Conservation (phyloP, 2,329 filamentous ascomycete genomes). For the Fusarium sp. region DNA sequence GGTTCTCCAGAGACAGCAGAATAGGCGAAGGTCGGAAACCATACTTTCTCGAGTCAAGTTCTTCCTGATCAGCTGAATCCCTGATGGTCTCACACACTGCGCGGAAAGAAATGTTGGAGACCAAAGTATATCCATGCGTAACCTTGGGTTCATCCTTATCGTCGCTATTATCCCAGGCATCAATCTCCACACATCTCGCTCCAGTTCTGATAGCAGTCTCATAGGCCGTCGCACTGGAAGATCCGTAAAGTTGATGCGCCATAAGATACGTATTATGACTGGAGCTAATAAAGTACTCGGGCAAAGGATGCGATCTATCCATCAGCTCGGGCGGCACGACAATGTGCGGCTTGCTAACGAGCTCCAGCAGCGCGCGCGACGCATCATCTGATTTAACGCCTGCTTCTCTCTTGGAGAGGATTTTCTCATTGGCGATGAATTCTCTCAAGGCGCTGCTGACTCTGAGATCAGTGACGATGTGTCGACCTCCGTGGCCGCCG, state of each 20-base stretch:
- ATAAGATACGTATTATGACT: conserved; percentile 79
- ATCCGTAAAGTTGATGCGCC: conserved; percentile 75
- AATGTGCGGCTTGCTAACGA: conserved; percentile 69
- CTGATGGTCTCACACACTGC: conserved; percentile 73
- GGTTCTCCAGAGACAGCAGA: conserved; percentile 74
- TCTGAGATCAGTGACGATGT: conserved; percentile 63
- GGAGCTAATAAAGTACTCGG: conserved; percentile 78
- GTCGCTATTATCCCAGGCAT: conserved; percentile 75
- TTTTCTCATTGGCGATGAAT: conserved; percentile 64
- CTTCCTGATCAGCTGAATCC: conserved; percentile 69
- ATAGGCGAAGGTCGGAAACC: conserved; percentile 65
- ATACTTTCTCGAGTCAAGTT: conserved; percentile 53
- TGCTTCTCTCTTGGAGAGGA: conserved; percentile 62
- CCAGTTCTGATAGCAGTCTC: conserved; percentile 70
- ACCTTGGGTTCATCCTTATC: conserved; percentile 73
- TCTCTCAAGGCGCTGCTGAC: conserved; percentile 68
- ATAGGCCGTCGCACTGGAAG: conserved; percentile 71
- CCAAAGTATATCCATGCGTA: conserved; percentile 75
- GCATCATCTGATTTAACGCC: conserved; percentile 56
- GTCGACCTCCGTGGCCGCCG: conserved; percentile 66
- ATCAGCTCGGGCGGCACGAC: conserved; percentile 64
- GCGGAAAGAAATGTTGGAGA: conserved; percentile 73
- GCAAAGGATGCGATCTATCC: conserved; percentile 69
- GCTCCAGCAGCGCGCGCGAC: conserved; percentile 58
- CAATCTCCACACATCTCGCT: conserved; percentile 77